Conservation (phyloP, 2,329 filamentous ascomycete species). For the Didymella segeticola region DNA sequence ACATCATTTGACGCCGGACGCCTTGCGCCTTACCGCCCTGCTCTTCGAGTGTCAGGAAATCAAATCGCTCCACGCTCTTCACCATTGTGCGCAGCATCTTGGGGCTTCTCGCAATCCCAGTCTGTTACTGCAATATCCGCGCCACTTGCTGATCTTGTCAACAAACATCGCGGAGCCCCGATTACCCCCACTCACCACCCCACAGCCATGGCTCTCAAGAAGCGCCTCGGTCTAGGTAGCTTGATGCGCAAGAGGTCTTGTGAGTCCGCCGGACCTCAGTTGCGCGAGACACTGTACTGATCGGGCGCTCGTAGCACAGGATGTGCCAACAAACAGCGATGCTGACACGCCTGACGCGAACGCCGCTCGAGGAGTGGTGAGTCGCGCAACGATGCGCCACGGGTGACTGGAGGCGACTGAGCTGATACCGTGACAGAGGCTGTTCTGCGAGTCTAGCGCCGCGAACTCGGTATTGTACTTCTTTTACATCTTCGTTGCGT, state of each 20-base stretch:
- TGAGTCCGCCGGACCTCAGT: conserved; percentile 21
- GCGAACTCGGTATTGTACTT: conserved; percentile 58
- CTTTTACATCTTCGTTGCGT: too few species aligned
- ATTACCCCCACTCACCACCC: conserved; percentile 10
- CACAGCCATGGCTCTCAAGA: conserved; percentile 48
- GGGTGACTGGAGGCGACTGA: conserved; percentile 1
- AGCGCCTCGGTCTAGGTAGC: conserved; percentile 46
- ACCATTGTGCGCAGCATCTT: conserved; percentile 2
- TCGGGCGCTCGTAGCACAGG: conserved; percentile 30
- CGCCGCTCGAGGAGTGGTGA: conserved; percentile 70
- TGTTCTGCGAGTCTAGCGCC: conserved; percentile 79
- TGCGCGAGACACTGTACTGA: conserved; percentile 17
- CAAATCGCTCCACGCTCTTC: conserved; percentile 5
- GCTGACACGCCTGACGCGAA: conserved; percentile 71
- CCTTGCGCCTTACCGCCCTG: conserved; percentile 18
- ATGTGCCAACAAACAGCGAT: conserved; percentile 35
- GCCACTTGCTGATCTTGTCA: conserved; percentile 1
- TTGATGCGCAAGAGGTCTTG: conserved; percentile 44
- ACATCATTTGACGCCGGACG: conserved; percentile 12
- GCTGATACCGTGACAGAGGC: conserved; percentile 61
- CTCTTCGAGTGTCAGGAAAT: conserved; percentile 15
- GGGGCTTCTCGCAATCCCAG: not conserved
- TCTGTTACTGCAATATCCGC: not conserved
- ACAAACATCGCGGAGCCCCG: not conserved
- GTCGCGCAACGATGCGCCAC: conserved; percentile 38